Evolutionary conservation across 805 yeast genomes (phyloP), one percentile per base, ranked within the genome.

Genomic region (Wickerhamomyces mucosus): DNA sequence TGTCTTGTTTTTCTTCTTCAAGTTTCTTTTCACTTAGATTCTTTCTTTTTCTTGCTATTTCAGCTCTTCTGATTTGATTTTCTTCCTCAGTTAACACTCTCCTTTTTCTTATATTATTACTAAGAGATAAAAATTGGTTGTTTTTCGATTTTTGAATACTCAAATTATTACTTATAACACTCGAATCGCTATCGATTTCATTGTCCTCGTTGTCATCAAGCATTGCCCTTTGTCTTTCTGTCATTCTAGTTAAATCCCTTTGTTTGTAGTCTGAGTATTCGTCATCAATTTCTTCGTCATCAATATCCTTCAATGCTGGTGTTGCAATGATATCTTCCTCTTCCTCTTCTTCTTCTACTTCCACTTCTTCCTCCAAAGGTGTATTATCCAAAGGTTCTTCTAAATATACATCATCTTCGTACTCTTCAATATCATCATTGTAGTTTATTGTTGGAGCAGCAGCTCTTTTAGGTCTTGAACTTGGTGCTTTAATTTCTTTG

Each of bases 1-100:
- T 88, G 41, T 89, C 96, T 49, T 78, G 72, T 52, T 92, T 92
- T 55, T 92, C 97, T 53, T 84, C 96, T 49, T 88, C 96, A 25
- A 84, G 59, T 41, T 79, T 75, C 58, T 79, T 78, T 46, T 78
- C 86, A 43, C 78, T 76, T 46, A 85, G 69, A 50, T 89, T 88
- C 53, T 81, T 82, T 42, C 98, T 67, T 54, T 86, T 75, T 46
- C 97, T 69, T 0, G 96, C 89, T 46, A 74, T 77, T 52, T 89
- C 98, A 1, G 94, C 83, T 40, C 86, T 75, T 27, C 86, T 69
- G 36, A 84, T 55, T 28, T 81, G 83, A 24, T 76, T 68, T 56
- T 88, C 94, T 53, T 89, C 96, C 36, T 78, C 95, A 0, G 94
- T 77, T 33, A 82, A 67, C 21, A 67, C 65, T 38, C 69, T 70